Conservation (phyloP, 805 yeast species). For the Ogataea paradorogensis region DNA sequence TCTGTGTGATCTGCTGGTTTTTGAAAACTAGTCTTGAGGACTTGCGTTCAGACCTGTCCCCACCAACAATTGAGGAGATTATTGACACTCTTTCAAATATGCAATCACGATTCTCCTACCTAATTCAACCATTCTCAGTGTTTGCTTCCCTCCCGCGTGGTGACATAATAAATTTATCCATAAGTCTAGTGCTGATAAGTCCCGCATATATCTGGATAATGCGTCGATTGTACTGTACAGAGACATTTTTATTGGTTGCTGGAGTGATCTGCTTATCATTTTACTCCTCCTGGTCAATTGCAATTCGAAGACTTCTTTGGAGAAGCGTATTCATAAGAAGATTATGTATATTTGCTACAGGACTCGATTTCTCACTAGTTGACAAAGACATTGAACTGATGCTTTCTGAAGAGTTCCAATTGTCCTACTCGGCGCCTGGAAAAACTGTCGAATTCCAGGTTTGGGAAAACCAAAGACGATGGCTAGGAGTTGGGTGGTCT, state of each 20-base stretch:
- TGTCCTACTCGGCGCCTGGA: constrained; percentile 27
- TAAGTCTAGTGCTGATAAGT: constrained; percentile 36
- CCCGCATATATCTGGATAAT: constrained; percentile 43
- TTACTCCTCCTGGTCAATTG: constrained; percentile 48
- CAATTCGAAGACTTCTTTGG: constrained; percentile 47
- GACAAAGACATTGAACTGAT: constrained; percentile 18
- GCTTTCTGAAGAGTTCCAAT: constrained; percentile 10
- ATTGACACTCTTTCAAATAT: constrained; percentile 46
- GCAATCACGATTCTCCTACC: constrained; percentile 39
- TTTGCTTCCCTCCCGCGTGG: constrained; percentile 9
- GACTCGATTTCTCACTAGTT: constrained; percentile 29
- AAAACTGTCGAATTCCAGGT: constrained; percentile 50
- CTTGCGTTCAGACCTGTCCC: constrained; percentile 24
- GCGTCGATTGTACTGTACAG: constrained; percentile 33
- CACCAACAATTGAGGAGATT: constrained; percentile 54
- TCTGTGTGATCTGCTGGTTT: constrained; percentile 45
- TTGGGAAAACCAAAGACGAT: constrained; percentile 56
- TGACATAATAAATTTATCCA: constrained; percentile 33
- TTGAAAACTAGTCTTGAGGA: constrained; percentile 41
- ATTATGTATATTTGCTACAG: constrained; percentile 40
- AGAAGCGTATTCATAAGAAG: constrained; percentile 43
- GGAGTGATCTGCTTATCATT: constrained; percentile 41
- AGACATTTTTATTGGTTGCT: constrained; percentile 30
- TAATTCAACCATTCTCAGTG: constrained; percentile 36
- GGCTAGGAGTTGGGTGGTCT: constrained; percentile 63